phyloP scores from a whole-genome alignment of 305 asterid species.

The Fraxinus floribunda region DNA sequence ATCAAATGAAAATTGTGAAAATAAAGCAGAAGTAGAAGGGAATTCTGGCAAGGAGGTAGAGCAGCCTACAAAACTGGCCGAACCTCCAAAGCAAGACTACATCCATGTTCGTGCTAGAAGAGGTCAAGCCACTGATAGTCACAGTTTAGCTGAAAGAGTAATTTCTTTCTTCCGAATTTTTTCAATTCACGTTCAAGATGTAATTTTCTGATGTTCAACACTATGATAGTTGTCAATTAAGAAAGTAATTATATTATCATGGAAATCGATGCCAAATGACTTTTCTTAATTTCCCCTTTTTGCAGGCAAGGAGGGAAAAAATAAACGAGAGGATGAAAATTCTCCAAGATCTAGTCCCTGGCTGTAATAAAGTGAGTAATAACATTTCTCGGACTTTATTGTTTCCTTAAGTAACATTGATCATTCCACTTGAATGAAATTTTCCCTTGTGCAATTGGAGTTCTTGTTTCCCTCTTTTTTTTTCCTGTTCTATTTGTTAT shows the following conservation, averaged over 20 bases:
- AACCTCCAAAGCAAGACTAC: conserved; percentile 76
- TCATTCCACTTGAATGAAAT: not conserved
- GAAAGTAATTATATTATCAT: not conserved
- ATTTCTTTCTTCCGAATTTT: conserved; percentile 19
- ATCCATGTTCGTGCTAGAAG: conserved; percentile 93
- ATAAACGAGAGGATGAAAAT: conserved; percentile 89
- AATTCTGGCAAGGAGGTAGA: conserved; percentile 57
- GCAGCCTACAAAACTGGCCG: conserved; percentile 48
- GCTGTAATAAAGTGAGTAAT: conserved; percentile 79
- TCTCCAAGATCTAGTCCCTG: conserved; percentile 96
- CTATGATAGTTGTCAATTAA: not conserved
- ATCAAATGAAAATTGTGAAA: too few relatives aligned
- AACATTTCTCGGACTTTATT: not conserved
- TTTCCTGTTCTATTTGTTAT: not conserved
- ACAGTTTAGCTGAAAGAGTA: conserved; percentile 96
- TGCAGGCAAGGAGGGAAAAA: conserved; percentile 96
- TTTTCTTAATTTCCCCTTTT: conserved; percentile 23
- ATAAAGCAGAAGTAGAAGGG: conserved; percentile 52
- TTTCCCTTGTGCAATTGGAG: not conserved
- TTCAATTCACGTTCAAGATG: not conserved
- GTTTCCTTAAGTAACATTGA: conserved; percentile 6
- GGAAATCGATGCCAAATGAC: not conserved
- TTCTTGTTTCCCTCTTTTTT: conserved; percentile 4
- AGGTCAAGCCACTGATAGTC: conserved; percentile 97
- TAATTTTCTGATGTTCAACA: not conserved